Conservation (phyloP, 2,329 filamentous ascomycete species). For the Cercospora nicotianae region DNA sequence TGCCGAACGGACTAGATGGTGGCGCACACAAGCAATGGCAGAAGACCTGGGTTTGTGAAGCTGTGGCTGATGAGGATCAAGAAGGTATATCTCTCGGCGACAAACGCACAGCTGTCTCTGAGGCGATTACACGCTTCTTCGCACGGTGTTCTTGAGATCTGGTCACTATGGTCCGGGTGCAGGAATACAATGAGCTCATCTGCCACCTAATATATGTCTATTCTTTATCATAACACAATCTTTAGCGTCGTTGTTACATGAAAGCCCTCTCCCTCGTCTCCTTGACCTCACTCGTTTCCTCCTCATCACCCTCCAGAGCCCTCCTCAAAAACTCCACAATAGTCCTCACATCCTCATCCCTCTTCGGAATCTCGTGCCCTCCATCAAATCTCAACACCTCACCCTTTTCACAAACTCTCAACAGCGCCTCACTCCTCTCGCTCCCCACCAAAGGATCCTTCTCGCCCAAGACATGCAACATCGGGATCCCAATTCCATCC, state of each 20-base stretch:
- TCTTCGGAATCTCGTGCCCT: slow-evolving; percentile 29
- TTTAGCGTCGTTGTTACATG: neutral
- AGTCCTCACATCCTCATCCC: slow-evolving; percentile 19
- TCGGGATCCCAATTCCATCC: slow-evolving; percentile 23
- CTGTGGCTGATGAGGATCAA: neutral
- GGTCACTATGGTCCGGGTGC: neutral
- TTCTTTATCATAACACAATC: neutral
- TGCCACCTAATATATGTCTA: neutral
- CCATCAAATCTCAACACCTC: slow-evolving; percentile 22
- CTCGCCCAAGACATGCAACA: slow-evolving; percentile 27
- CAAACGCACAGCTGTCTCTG: neutral
- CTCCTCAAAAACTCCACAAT: slow-evolving; percentile 23
- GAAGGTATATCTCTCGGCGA: neutral
- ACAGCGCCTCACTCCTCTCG: slow-evolving; percentile 27
- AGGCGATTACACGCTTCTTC: neutral
- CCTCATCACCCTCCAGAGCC: neutral
- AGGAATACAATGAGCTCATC: neutral
- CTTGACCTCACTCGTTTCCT: neutral
- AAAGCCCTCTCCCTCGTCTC: neutral
- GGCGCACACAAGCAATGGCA: slow-evolving; percentile 2
- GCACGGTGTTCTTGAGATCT: neutral
- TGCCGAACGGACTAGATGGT: neutral
- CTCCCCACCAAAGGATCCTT: slow-evolving; percentile 24
- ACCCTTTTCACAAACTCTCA: slow-evolving; percentile 20
- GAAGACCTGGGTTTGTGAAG: neutral